A percentile compares a stretch with the other conserved stretches of the same genome.
Evolutionary conservation across 768 basidiomycete genomes (phyloP).

Genomic region (Candolleomyces aberdarensis): DNA sequence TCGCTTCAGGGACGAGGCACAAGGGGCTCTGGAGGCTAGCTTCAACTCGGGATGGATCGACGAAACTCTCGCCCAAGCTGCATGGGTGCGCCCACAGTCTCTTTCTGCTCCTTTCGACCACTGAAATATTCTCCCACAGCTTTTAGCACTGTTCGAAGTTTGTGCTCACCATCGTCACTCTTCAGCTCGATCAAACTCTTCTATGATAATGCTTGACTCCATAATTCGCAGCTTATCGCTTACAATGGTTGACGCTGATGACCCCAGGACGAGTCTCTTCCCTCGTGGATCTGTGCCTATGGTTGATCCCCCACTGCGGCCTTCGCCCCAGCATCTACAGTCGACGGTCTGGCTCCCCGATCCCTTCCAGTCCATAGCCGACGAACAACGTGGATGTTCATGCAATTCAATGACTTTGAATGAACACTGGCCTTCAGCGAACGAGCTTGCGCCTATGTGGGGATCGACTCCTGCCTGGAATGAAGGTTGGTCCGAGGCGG

Average conservation of each 20-base stretch:
- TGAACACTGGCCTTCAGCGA: slow-evolving; percentile 45
- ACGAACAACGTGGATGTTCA: slow-evolving; percentile 30
- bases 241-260: slow-evolving; percentile 55
- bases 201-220: slow-evolving; percentile 61
- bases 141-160: slow-evolving; percentile 70
- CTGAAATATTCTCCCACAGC: slow-evolving; percentile 29
- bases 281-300: slow-evolving; percentile 50
- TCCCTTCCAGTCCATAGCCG: slow-evolving; percentile 1
- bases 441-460: slow-evolving; percentile 62
- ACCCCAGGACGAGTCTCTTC: slow-evolving; percentile 51
- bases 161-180: slow-evolving; percentile 66
- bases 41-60: slow-evolving; percentile 70
- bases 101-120: background rate
- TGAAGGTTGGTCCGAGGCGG: slow-evolving; percentile 51
- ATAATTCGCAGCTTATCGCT: slow-evolving; percentile 62
- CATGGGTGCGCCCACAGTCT: slow-evolving; percentile 51
- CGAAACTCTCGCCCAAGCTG: slow-evolving; percentile 69
- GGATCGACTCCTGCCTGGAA: slow-evolving; percentile 63
- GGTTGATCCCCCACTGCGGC: background rate
- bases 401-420: slow-evolving; percentile 52
- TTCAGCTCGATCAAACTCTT: slow-evolving; percentile 48
- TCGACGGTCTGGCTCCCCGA: slow-evolving; percentile 17
- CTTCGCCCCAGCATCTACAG: background rate
- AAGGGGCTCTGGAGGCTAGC: slow-evolving; percentile 67
- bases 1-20: slow-evolving; percentile 63